Evolutionary conservation across 164 flowering plant genomes (phyloP).

Genomic region (Tetracentron sinense): DNA sequence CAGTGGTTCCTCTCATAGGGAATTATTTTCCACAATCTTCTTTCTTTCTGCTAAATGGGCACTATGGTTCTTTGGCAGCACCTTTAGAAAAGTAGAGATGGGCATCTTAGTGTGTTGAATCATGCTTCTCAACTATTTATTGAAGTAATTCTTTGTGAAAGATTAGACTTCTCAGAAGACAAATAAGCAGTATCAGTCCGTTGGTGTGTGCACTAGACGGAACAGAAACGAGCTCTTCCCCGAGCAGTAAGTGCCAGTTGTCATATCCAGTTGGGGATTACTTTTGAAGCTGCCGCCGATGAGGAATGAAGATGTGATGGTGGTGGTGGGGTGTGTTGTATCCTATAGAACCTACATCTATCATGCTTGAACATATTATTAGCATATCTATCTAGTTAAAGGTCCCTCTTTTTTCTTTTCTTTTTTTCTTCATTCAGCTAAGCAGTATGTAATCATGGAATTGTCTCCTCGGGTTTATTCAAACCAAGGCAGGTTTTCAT

Average conservation of each 20-base stretch:
- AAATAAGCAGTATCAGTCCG: conserved; percentile 1
- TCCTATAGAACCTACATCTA: background rate
- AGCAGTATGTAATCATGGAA: no score
- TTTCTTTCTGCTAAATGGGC: background rate
- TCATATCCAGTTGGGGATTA: background rate
- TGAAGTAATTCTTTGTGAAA: conserved; percentile 10
- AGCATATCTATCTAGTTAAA: background rate
- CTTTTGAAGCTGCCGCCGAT: background rate
- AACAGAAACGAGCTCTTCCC: background rate
- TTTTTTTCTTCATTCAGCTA: no score
- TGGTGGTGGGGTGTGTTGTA: background rate
- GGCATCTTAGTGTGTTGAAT: conserved; percentile 2
- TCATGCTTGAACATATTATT: background rate
- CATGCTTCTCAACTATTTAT: conserved; percentile 9
- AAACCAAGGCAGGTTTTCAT: no score
- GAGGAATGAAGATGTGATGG: background rate
- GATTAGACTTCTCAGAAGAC: conserved; percentile 11
- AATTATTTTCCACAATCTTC: background rate
- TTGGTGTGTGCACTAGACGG: background rate
- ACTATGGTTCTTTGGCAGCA: background rate
- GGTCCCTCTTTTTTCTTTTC: no score
- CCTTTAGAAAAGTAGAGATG: conserved; percentile 2
- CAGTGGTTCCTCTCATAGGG: conserved; percentile 13
- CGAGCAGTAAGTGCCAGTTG: conserved; percentile 2
- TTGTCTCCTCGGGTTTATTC: no score